Evolutionary conservation across 2,329 filamentous ascomycete genomes (phyloP), one percentile per base, ranked within the genome.

Genomic region (Hypoxylon sp.): DNA sequence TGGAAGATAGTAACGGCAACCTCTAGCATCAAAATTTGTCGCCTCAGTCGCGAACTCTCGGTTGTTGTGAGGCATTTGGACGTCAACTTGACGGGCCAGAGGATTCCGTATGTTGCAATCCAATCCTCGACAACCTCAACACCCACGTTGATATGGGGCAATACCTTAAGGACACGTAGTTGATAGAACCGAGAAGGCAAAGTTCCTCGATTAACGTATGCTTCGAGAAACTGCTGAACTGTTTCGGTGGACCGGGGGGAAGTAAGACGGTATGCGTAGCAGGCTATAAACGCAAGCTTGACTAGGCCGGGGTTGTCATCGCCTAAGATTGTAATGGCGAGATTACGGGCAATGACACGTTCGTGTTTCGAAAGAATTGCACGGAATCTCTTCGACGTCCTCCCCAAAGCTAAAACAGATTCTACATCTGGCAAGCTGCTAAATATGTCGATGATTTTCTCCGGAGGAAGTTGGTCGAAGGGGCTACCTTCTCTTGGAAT

Each of bases 21-120:
- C 14, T 69, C 61, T 1, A 57, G 6, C n/a, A 51, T 33, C 19
- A 61, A 69, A 6, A 69, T 11, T 6, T 59, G n/a, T 44, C 61
- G 35, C 14, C 46, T 57, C 11, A 54, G 37, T 13, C 55, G 67
- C 2, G 51, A 29, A 1, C 19, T 19, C n/a, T 70, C 67, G 10
- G 63, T 70, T 13, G 11, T 3, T 0, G 63, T 70, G 22, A 58
- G 55, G 3, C 6, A 10, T 39, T 39, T 57, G 3, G 33, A 14
- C 5, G 19, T 29, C 9, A 61, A 10, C 14, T n/a, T 51, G 8
- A 58, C 14, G 0, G 63, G 59, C 22, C 60, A 67, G 1, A 51
- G 13, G 1, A 37, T 44, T 1, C 14, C 47, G 11, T 61, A 39
- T 1, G 22, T 51, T 3, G 19, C 13, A 8, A 52, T 24, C 63